Evolutionary conservation across 768 basidiomycete genomes (phyloP), one percentile per base, ranked within the genome.

Genomic region (Termitomyces sp.): DNA sequence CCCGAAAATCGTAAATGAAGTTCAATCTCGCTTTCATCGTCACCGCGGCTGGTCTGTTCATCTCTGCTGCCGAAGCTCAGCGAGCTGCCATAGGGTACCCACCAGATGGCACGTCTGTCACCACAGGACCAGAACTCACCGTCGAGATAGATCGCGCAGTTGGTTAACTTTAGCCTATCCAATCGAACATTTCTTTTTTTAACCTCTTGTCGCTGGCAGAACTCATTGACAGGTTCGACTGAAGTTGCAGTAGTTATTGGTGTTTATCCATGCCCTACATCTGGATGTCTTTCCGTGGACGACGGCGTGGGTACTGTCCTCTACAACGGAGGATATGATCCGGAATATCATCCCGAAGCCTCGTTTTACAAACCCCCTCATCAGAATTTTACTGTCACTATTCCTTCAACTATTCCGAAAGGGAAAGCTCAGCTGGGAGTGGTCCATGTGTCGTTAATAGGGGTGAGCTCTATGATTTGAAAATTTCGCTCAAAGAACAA

Each of bases 141-240:
- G 78, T 85, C 3, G 78, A 82, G 62, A 66, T 86, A 7, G 79
- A 80, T 59, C 74, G 75, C 56, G 81, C 81, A 4, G 84, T 85
- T 67, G 20, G 81, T 72, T n/a, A n/a, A 2, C 4, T n/a, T 32
- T 6, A 13, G 8, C 40, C 36, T 28, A 33, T 12, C 28, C 9
- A 12, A 32, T 48, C 44, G 6, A 36, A 12, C 12, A 28, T 54
- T 46, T 11, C 3, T 22, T 12, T 33, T 22, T 33, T 46, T 48
- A 16, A 45, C 35, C 15, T 66, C 46, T 18, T 35, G 38, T 7
- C 50, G n/a, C n/a, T n/a, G n/a, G n/a, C n/a, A 82, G 79, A 67
- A 78, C 55, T 54, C 71, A 8, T 66, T 80, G 22, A 71, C 77
- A 1, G 71, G 72, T 12, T 78, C 78, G 11, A 70, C 67, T 40